Conservation (phyloP, 192 early-diverging fungal genomes). For the Coemansia sp. region DNA sequence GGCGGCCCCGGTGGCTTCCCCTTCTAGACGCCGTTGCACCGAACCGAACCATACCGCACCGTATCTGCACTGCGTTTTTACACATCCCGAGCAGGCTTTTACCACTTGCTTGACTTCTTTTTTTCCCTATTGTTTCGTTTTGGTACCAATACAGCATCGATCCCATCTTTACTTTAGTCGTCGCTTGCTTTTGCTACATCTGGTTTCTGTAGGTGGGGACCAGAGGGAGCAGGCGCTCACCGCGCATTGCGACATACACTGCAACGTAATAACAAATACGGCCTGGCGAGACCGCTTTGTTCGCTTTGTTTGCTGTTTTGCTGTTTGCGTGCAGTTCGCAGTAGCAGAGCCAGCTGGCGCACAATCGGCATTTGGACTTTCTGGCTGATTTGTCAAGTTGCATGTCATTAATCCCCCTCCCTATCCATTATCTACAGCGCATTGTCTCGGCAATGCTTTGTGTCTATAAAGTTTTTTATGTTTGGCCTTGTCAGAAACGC, state of each 20-base stretch:
- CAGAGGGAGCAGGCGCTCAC: background rate
- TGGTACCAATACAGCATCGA: too few species aligned
- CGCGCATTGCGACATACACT: background rate
- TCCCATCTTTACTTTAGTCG: background rate
- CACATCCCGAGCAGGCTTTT: too few species aligned
- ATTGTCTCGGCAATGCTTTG: background rate
- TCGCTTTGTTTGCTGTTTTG: background rate
- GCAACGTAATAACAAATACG: background rate
- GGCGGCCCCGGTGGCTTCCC: slow-evolving; percentile 52
- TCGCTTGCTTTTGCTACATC: background rate
- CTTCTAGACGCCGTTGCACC: slow-evolving; percentile 21
- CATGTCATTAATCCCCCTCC: background rate
- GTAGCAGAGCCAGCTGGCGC: background rate
- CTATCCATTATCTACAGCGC: background rate
- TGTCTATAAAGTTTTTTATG: background rate
- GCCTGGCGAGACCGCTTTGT: background rate
- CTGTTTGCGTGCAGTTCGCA: background rate
- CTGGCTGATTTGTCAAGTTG: background rate
- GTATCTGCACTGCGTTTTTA: too few species aligned
- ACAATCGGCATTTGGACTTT: background rate
- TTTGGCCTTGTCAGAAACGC: background rate
- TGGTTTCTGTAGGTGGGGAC: background rate
- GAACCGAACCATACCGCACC: too few species aligned
- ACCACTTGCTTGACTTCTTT: too few species aligned
- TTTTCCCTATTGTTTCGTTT: too few species aligned